Evolutionary conservation across 495 filamentous ascomycete species (phyloP), one percentile per base, ranked within the genome.

Genomic region (Corynascus novoguineensis): DNA sequence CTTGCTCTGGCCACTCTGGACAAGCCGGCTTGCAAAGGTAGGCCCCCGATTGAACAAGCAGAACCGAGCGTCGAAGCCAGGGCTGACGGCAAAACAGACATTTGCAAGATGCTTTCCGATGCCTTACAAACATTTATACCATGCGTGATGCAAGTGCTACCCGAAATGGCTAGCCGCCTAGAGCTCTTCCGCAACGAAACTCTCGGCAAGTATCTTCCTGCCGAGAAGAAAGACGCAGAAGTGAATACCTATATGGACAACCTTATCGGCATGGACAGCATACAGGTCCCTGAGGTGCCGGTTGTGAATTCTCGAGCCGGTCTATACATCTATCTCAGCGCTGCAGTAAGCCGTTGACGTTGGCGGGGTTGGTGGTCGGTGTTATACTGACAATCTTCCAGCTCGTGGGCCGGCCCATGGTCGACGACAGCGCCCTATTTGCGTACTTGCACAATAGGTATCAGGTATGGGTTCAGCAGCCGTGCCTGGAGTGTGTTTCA

Each of bases 261-360:
- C 38, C 72, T 82, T 44, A 73, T 82, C 58, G 74, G 68, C n/a
- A 55, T 80, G 32, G 78, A 78, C 66, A 85, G 64, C 62, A 75
- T 71, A 65, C 79, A 64, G 65, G 68, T 93, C 2, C 75, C 84
- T 25, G 86, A 91, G 60, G 70, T 86, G 5, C 85, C 87, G 1
- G 73, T 78, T 6, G 72, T 87, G 11, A 87, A 90, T 67, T 86
- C 90, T n/a, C 81, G 92, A 74, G 92, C 90, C 49, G 90, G 89
- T 44, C 75, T 97, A 60, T 97, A 92, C 69, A 78, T 97, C n/a
- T 97, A 92, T 68, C 75, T 98, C 29, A 91, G 90, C 68, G 83
- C 91, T 45, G 78, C 88, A 73, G 88, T 96, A 75, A 66, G 79
- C 68, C 28, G 19, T 38, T 48, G 25, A 25, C 15, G 44, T 8